Conservation (phyloP, 257 asterid genomes). For the Parsonsia alboflavescens region DNA sequence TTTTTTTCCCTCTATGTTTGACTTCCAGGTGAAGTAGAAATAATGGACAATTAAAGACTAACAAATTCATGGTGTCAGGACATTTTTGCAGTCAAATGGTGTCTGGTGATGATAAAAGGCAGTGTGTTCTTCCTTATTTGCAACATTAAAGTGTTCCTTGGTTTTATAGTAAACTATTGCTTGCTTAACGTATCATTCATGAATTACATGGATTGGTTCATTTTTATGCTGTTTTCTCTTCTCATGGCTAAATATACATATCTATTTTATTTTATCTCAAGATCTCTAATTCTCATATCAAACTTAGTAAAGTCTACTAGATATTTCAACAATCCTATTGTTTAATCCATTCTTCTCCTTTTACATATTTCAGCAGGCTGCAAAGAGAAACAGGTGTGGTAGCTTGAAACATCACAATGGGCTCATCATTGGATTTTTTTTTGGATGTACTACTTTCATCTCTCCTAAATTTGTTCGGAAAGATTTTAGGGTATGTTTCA, state of each 20-base stretch:
- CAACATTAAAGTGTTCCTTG: background rate
- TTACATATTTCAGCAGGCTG: slow-evolving; percentile 30
- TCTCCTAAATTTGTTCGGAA: slow-evolving; percentile 15
- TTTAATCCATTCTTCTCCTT: background rate
- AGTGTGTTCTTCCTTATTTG: background rate
- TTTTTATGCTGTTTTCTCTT: background rate
- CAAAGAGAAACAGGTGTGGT: slow-evolving; percentile 25
- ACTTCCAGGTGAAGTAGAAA: background rate
- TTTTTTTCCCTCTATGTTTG: background rate
- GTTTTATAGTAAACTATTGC: background rate
- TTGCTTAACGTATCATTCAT: background rate
- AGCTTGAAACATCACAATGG: slow-evolving; percentile 21
- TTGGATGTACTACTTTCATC: slow-evolving; percentile 14
- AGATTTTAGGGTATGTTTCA: slow-evolving; percentile 43
- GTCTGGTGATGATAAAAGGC: background rate
- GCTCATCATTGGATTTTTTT: slow-evolving; percentile 19
- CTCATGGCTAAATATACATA: background rate
- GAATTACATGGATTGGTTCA: background rate
- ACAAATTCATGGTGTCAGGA: background rate
- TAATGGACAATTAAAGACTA: background rate
- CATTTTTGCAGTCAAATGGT: background rate
- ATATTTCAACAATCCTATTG: background rate
- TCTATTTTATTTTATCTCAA: background rate
- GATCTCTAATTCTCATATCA: background rate
- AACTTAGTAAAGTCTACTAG: background rate